Percentiles rank a stretch among this genome's conserved stretches.
These are phyloP conservation scores for Agrocybe pediades DNA, from an alignment of 768 basidiomycete species.

Conservation along the genomic window DNA sequence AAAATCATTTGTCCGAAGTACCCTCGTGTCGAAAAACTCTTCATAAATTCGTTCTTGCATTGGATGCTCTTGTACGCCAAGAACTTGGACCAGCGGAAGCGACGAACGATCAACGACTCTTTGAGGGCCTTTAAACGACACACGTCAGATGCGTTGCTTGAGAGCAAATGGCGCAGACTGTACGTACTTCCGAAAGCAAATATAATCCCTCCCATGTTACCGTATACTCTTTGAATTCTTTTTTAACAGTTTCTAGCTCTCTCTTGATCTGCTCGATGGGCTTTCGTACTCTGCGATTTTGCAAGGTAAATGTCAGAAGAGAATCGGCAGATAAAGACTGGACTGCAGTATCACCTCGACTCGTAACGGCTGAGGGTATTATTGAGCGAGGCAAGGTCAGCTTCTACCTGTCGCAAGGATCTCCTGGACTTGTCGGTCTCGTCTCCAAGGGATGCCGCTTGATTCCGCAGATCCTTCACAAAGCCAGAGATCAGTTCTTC, in stretches of 20 bases:
- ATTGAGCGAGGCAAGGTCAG: conserved; percentile 1
- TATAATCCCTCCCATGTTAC: not conserved
- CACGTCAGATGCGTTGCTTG: not conserved
- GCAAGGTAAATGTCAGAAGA: not conserved
- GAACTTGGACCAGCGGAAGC: not conserved
- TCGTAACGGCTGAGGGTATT: conserved; percentile 2
- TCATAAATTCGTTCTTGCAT: conserved; percentile 7
- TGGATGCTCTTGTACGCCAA: not conserved
- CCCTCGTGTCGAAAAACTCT: conserved; percentile 1
- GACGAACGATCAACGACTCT: not conserved
- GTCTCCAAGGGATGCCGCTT: not conserved
- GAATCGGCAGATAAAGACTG: not conserved
- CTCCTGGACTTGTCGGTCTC: not conserved
- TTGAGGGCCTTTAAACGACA: not conserved
- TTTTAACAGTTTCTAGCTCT: conserved; percentile 3
- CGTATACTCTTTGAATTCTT: not conserved
- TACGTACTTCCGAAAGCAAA: not conserved
- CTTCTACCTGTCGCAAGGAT: not conserved
- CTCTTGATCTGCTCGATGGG: not conserved
- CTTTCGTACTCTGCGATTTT: not conserved
- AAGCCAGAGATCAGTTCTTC: not conserved
- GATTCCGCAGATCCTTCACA: not conserved
- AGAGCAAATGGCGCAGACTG: not conserved
- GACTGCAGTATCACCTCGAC: not conserved
- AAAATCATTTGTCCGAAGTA: conserved; percentile 2